phyloP scores from a whole-genome alignment of 78 protist genomes.

The Speleostelium caveatum region DNA sequence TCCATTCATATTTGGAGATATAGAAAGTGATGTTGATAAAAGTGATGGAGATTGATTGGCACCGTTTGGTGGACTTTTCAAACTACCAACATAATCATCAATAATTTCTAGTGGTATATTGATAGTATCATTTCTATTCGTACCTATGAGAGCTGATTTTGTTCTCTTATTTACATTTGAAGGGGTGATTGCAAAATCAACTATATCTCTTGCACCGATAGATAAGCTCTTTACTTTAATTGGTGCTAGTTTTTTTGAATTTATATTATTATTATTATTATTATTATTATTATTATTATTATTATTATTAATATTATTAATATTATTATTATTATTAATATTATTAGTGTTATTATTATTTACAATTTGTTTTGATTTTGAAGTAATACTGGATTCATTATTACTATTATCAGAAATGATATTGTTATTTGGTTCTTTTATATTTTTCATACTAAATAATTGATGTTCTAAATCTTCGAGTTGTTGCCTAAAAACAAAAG shows the following conservation, averaged over 20 bases:
- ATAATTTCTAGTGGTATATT: conserved; percentile 8
- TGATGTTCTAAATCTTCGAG: conserved; percentile 37
- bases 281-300: not conserved
- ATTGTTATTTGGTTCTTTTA: not conserved
- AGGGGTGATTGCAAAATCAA: conserved; percentile 7
- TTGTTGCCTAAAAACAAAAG: conserved; percentile 30
- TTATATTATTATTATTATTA: conserved; percentile 7
- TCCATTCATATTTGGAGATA: not conserved
- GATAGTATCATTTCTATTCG: not conserved
- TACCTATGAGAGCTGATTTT: not conserved
- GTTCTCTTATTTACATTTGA: not conserved
- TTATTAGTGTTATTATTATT: not conserved
- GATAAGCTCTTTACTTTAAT: conserved; percentile 13
- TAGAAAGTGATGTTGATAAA: not conserved
- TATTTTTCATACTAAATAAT: conserved; percentile 7
- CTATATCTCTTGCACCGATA: conserved; percentile 11
- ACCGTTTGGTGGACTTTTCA: not conserved
- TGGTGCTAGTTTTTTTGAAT: not conserved
- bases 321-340: conserved; percentile 4
- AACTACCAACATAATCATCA: conserved; percentile 10
- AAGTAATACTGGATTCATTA: not conserved
- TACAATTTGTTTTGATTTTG: not conserved
- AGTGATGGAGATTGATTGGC: not conserved
- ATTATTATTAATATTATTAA: conserved; percentile 2
- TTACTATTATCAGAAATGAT: not conserved